These are phyloP conservation scores for Smittium culicis DNA, from an alignment of 371 early-diverging fungal genomes.

Conservation along the genomic window DNA sequence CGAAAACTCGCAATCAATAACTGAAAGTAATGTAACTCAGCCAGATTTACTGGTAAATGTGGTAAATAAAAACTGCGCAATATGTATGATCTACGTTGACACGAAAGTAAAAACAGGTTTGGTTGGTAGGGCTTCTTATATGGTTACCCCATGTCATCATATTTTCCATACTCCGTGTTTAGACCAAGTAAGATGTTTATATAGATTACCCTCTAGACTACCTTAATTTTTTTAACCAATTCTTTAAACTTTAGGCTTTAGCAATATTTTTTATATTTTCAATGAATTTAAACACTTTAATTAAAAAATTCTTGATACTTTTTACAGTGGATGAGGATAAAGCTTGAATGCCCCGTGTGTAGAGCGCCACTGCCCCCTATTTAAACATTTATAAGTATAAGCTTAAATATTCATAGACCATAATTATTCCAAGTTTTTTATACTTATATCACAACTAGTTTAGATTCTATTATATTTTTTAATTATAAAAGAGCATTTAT, in stretches of 20 bases:
- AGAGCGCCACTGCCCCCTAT: slow-evolving; percentile 44
- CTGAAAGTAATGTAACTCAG: slow-evolving; percentile 11
- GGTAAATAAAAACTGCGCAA: slow-evolving; percentile 38
- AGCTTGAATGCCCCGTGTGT: slow-evolving; percentile 63
- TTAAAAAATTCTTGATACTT: neutral
- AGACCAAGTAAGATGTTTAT: slow-evolving; percentile 12
- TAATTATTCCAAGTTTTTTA: no score
- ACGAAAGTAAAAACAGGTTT: slow-evolving; percentile 19
- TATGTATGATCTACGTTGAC: slow-evolving; percentile 59
- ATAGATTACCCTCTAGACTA: no score
- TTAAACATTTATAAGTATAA: no score
- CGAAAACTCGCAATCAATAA: neutral
- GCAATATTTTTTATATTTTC: no score
- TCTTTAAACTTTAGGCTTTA: no score
- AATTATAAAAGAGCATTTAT: no score
- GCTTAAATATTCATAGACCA: no score
- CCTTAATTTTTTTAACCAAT: no score
- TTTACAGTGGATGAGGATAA: slow-evolving; percentile 61
- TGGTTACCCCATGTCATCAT: slow-evolving; percentile 74
- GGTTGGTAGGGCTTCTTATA: slow-evolving; percentile 44
- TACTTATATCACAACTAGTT: no score
- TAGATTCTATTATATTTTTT: no score
- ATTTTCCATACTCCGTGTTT: slow-evolving; percentile 68
- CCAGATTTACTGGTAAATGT: neutral
- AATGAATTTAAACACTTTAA: neutral